Base-by-base conservation (phyloP, 2,329 filamentous ascomycete species). In the Colletotrichum sp. region DNA sequence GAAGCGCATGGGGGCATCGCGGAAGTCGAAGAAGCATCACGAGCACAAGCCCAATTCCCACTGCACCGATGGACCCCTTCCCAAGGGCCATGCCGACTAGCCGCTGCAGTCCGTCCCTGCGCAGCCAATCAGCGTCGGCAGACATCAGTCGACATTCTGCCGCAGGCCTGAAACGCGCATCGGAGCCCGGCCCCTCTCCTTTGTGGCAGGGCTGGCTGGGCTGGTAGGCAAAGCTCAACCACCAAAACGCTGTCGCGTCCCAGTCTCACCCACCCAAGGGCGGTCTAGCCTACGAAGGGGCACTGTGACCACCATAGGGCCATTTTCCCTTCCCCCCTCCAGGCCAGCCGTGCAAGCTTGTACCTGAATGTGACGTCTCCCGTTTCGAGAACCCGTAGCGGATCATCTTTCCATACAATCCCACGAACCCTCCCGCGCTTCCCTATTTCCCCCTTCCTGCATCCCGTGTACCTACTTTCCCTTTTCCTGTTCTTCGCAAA, bases 351-450 rank as follows among this genome's bases (percentile, higher is more conserved):
- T 22, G 44, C n/a, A 52, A 25, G 44, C 44, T 52, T 52, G 66
- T 52, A 48, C 67, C 71, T 68, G 72, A 73, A 66, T 80, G 78
- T 80, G 79, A 81, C 81, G 77, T 78, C 76, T 78, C 73, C 77
- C 73, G 80, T 82, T 81, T 82, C 80, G 79, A 79, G 74, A 76
- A 71, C 75, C 77, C 69, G 52, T 22, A 70, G 68, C 69, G 48
- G 75, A 71, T 71, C 71, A 72, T 32, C 60, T 63, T 59, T 32
- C 36, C 67, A 57, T 74, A 74, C 70, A 63, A 75, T 75, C 52
- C 27, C 36, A 59, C 57, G 32, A 74, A 52, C 57, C 55, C 64
- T 66, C 36, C 44, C 28, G n/a, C 55, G 28, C 69, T 60, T 67
- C 63, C 59, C 70, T 34, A 59, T 36, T 63, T 25, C n/a, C 59